A percentile compares a stretch with the other conserved stretches of the same genome.
Conservation (phyloP, 2,329 filamentous ascomycete species). For the Sclerotinia spermophila region DNA sequence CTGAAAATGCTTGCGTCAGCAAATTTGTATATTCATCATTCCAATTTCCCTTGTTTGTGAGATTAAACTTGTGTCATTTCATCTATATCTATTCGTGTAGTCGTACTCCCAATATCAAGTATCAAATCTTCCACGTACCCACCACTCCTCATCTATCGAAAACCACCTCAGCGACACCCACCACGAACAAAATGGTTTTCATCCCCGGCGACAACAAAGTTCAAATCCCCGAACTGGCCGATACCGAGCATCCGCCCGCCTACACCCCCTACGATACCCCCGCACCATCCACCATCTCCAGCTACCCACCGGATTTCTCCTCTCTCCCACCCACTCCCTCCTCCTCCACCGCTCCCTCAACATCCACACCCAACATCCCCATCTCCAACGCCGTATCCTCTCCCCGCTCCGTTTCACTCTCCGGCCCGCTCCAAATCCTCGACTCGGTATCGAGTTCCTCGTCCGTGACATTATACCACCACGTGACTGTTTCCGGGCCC, state of each 20-base stretch:
- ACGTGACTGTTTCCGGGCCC: slow-evolving; percentile 19
- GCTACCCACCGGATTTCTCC: slow-evolving; percentile 2
- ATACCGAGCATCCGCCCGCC: slow-evolving; percentile 5
- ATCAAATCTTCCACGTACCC: neutral
- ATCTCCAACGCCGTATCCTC: slow-evolving; percentile 24
- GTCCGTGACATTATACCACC: slow-evolving; percentile 15
- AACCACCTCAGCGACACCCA: neutral
- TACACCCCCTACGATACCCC: slow-evolving; percentile 11
- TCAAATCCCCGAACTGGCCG: slow-evolving; percentile 13
- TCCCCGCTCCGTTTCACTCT: slow-evolving; percentile 19
- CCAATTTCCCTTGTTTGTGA: neutral
- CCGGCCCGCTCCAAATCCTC: slow-evolving; percentile 26
- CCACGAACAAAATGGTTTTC: slow-evolving; percentile 18
- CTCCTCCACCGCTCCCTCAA: neutral
- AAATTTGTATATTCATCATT: neutral
- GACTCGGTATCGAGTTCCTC: slow-evolving; percentile 23
- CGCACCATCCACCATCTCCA: neutral
- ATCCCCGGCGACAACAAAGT: slow-evolving; percentile 22
- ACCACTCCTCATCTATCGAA: neutral
- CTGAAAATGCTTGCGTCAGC: slow-evolving; percentile 12
- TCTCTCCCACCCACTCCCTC: neutral
- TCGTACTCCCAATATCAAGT: neutral
- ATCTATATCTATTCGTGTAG: neutral
- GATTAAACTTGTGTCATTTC: neutral
- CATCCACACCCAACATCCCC: slow-evolving; percentile 11